phyloP scores from a whole-genome alignment of 1,284 basidiomycete species.

The Microbotryum silenes-acaulis region DNA sequence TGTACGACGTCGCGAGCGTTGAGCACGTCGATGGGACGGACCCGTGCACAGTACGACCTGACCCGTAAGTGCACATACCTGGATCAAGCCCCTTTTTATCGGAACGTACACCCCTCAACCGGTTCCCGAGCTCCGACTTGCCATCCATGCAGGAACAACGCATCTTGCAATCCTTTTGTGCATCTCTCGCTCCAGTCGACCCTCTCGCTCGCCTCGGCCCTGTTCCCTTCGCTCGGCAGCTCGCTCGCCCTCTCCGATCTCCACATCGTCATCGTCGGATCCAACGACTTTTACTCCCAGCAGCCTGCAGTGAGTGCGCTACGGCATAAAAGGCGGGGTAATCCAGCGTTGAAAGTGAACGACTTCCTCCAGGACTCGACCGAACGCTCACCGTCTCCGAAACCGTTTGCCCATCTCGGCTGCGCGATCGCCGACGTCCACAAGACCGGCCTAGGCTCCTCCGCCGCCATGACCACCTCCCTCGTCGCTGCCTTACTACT shows the following conservation, averaged over 20 bases:
- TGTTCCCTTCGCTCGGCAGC: constrained; percentile 6
- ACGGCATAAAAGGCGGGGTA: no score
- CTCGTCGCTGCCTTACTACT: constrained; percentile 77
- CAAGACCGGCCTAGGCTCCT: constrained; percentile 96
- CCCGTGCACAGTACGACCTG: constrained; percentile 12
- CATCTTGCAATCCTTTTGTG: constrained; percentile 71
- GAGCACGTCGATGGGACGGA: neutral
- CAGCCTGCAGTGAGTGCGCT: constrained; percentile 43
- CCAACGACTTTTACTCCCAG: constrained; percentile 98
- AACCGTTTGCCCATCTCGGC: constrained; percentile 67
- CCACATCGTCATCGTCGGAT: constrained; percentile 74
- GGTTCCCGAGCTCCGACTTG: no score
- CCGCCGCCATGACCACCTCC: constrained; percentile 92
- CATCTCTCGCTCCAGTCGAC: constrained; percentile 74
- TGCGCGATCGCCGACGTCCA: constrained; percentile 70
- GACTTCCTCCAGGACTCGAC: constrained; percentile 31
- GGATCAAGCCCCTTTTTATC: no score
- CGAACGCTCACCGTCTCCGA: constrained; percentile 42
- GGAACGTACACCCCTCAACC: no score
- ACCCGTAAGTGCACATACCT: no score
- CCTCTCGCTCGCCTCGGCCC: constrained; percentile 53
- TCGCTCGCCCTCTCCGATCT: constrained; percentile 44
- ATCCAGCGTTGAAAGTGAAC: no score
- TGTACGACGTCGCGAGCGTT: constrained; percentile 50
- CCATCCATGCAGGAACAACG: constrained; percentile 1